Evolutionary conservation across 345 rosid genomes (phyloP), one percentile per base, ranked within the genome.

Genomic region (Eucalyptus erythrocorys): DNA sequence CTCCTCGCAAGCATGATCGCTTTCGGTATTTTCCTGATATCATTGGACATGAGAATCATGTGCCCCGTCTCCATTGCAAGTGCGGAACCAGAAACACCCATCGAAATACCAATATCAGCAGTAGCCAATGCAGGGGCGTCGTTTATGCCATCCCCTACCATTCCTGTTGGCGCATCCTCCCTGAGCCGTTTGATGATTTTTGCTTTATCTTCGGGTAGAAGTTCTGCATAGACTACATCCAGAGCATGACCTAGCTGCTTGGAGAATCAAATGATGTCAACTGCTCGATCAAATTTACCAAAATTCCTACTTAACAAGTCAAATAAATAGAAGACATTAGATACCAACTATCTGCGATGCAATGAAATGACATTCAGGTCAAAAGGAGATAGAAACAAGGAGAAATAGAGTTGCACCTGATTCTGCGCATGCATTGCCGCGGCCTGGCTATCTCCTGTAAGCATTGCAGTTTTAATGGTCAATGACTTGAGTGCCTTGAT

Each of bases 91-190:
- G 99, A 97, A 64, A 98, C 85, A 4, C 99, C 99, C 99, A 95
- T 98, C 0, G 99, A 97, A 32, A 98, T 95, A 13, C 99, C 99
- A 42, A 97, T 94, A 87, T 97, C 96, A 0, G 99, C 97, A 27
- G 94, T 93, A n/a, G 98, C 99, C 87, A 98, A 92, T 47, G 99
- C 99, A 10, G 99, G 99, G 17, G 99, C 98, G 88, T 98, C 99
- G 30, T 98, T 98, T 19, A 98, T 40, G 5, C 99, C 99, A 88
- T 98, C 99, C 86, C 99, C 99, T 37, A 96, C 92, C 99, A 97
- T 98, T 8, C 92, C 95, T 2, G 97, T 95, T 90, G 91, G 86
- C 14, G 99, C 99, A 87, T 93, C 94, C 66, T 89, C 90, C 92
- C 95, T 91, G 30, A 94, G 95, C 48, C 68, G 91, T 66, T 89